These are phyloP conservation scores for Mortierella sp. DNA, from an alignment of 371 early-diverging fungal genomes.

Conservation along the genomic window DNA sequence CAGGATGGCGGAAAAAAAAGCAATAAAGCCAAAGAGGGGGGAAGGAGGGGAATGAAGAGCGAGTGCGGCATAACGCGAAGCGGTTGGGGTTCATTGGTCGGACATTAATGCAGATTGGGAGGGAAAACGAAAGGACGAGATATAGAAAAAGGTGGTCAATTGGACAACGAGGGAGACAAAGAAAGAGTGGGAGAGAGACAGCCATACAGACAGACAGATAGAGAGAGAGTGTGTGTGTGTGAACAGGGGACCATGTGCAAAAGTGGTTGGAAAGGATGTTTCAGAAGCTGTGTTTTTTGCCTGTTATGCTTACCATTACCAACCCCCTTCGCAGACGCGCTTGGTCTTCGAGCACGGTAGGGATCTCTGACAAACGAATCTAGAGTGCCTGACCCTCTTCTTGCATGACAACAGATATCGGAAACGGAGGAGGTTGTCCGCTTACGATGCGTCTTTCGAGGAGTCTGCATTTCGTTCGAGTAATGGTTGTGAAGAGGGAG, in stretches of 20 bases:
- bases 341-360: conserved; percentile 16
- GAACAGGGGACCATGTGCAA: background rate
- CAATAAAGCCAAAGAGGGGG: background rate
- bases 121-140: background rate
- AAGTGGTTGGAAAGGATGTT: background rate
- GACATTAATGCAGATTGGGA: background rate
- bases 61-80: background rate
- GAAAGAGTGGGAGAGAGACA: background rate
- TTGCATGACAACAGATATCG: background rate
- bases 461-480: background rate
- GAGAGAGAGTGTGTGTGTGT: no score
- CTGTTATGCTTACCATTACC: conserved; percentile 12
- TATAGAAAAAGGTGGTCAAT: background rate
- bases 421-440: background rate
- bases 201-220: background rate
- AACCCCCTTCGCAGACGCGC: conserved; percentile 9
- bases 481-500: conserved; percentile 1
- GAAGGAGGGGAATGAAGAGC: background rate
- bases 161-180: background rate
- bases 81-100: background rate
- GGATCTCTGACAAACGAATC: conserved; percentile 20
- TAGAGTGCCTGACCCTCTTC: background rate
- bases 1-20: background rate
- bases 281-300: background rate
- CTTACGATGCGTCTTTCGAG: background rate